A percentile compares a stretch with the other conserved stretches of the same genome.
Evolutionary conservation across 2,329 filamentous ascomycete genomes (phyloP).

Genomic region (Ceratocystis alfenasii): DNA sequence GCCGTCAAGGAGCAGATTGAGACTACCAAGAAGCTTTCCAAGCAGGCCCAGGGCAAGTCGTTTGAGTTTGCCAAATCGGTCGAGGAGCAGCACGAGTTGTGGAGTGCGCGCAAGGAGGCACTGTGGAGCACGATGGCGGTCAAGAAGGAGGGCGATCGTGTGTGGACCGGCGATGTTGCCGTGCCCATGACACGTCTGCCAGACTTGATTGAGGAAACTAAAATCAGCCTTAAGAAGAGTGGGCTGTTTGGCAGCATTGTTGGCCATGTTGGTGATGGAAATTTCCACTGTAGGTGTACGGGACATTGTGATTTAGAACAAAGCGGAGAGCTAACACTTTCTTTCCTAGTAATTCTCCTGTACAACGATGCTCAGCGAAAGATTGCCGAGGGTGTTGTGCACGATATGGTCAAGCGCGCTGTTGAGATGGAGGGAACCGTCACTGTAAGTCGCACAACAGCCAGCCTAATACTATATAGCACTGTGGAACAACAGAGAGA

Average conservation of each 20-base stretch:
- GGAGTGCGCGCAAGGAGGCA: slow-evolving; percentile 74
- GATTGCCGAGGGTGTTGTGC: slow-evolving; percentile 58
- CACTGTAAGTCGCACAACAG: slow-evolving; percentile 38
- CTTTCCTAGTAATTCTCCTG: slow-evolving; percentile 39
- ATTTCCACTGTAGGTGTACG: slow-evolving; percentile 51
- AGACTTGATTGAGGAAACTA: slow-evolving; percentile 64
- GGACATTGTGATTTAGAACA: not conserved
- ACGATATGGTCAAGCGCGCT: slow-evolving; percentile 75
- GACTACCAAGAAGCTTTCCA: slow-evolving; percentile 53
- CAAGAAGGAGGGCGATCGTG: slow-evolving; percentile 51
- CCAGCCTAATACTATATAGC: not conserved
- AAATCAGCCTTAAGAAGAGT: slow-evolving; percentile 34
- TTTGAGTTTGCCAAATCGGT: slow-evolving; percentile 66
- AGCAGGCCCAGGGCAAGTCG: slow-evolving; percentile 47
- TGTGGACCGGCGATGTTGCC: slow-evolving; percentile 80
- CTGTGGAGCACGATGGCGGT: slow-evolving; percentile 68
- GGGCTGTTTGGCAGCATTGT: slow-evolving; percentile 44
- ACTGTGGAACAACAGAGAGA: too few species aligned
- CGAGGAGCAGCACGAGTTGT: slow-evolving; percentile 63
- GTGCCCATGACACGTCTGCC: slow-evolving; percentile 66
- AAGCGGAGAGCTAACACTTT: not conserved
- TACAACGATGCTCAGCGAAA: slow-evolving; percentile 55
- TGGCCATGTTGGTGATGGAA: slow-evolving; percentile 65
- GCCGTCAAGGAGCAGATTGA: slow-evolving; percentile 69
- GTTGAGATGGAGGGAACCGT: slow-evolving; percentile 78